Conservation (phyloP, 2,329 filamentous ascomycete species). For the Hirsutella minnesotensis region DNA sequence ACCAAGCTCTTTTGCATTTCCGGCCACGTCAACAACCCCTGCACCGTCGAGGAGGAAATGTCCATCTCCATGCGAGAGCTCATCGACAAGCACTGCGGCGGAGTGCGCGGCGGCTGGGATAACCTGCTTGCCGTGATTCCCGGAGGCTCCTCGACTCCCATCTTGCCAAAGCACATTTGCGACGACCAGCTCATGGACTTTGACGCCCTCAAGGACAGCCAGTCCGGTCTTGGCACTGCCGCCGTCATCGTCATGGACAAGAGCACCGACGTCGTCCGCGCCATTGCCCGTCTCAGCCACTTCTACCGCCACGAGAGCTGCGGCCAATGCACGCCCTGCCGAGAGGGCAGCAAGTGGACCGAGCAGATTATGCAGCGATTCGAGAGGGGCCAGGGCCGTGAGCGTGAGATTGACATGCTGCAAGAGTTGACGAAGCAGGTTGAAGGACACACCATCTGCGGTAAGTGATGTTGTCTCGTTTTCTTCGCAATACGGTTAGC, state of each 20-base stretch:
- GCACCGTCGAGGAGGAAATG: constrained; percentile 98
- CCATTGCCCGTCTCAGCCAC: constrained; percentile 82
- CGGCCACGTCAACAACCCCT: constrained; percentile 96
- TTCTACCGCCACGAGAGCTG: constrained; percentile 99
- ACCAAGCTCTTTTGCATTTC: constrained; percentile 99
- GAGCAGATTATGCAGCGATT: constrained; percentile 98
- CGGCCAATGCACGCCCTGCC: constrained; percentile 98
- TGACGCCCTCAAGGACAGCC: constrained; percentile 92
- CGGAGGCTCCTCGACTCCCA: constrained; percentile 90
- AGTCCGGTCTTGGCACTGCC: constrained; percentile 92
- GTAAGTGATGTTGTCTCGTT: constrained; percentile 31
- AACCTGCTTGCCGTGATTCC: constrained; percentile 93
- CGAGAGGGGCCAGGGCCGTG: constrained; percentile 77
- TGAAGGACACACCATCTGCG: constrained; percentile 97
- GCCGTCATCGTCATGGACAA: constrained; percentile 99
- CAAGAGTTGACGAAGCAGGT: constrained; percentile 99
- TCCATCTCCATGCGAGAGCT: constrained; percentile 91
- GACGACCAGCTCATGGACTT: constrained; percentile 99
- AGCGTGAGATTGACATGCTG: constrained; percentile 97
- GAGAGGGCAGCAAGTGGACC: constrained; percentile 98
- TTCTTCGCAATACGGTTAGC: not conserved
- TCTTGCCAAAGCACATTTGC: constrained; percentile 80
- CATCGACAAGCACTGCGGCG: constrained; percentile 96
- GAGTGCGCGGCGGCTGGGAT: constrained; percentile 94
- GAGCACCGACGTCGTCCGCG: constrained; percentile 87